Base-by-base conservation (phyloP, 2,329 filamentous ascomycete genomes). In the Rasamsonia emersonii region DNA sequence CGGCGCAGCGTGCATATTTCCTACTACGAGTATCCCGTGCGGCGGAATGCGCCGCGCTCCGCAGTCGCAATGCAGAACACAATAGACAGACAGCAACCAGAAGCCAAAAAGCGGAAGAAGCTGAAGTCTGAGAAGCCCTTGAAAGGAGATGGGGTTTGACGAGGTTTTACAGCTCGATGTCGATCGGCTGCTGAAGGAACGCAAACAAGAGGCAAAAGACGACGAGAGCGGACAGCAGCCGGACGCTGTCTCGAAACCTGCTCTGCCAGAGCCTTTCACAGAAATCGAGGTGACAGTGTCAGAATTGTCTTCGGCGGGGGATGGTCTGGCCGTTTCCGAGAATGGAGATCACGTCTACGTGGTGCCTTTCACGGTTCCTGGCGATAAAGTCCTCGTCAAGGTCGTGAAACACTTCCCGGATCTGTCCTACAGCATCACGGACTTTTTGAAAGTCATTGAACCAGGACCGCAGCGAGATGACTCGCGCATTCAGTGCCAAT, bases 261-360 rank as follows among this genome's bases (percentile, higher is more conserved):
- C 39, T 14, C 43, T 86, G 2, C 82, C 83, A 2, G 73, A 79
- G 43, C 67, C 68, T 23, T 82, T 82, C 37, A 72, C 76, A 4
- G 84, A 93, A 54, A 75, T 91, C 24, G 79, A 94, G 32, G 74
- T 96, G 24, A 77, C 81, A n/a, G 79, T 96, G 36, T 59, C 77
- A 5, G 76, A 83, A 43, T 68, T 96, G 19, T 93, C 89, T 0
- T 96, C 89, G 0, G 94, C 85, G 0, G 91, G 91, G 32, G 91
- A 96, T 46, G 91, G 86, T 3, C 71, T 98, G 35, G 91, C 83
- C 3, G 67, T 84, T 36, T 73, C 75, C n/a, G 63, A 75, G 17
- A 71, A 75, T 38, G 68, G 67, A n/a, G 65, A 74, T 34, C 69
- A 80, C 63, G 61, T 95, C 56, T 95, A 88, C 51, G 79, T 91